A percentile compares a stretch with the other conserved stretches of the same genome.
Evolutionary conservation across 164 flowering plant genomes (phyloP).

Genomic region (Macadamia tetraphylla): DNA sequence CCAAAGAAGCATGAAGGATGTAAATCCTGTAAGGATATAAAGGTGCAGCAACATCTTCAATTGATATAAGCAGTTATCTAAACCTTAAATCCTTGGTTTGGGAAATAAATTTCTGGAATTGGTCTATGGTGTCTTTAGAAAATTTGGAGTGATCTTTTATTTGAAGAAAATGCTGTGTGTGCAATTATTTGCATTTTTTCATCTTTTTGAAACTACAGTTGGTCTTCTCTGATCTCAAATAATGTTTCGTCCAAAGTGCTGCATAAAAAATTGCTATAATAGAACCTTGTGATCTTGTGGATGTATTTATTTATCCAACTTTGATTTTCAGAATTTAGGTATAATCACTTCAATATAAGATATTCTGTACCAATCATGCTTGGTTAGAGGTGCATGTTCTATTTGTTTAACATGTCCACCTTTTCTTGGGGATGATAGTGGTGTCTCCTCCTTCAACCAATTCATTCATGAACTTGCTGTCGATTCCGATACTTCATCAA

Average conservation of each 20-base stretch:
- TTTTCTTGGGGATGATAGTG: slow-evolving; percentile 44
- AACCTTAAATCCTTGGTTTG: too few species aligned
- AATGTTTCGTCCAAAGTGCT: too few species aligned
- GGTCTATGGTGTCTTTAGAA: too few species aligned
- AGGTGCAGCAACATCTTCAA: too few species aligned
- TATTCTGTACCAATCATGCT: neutral
- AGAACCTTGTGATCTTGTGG: neutral
- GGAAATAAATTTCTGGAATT: too few species aligned
- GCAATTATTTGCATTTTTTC: too few species aligned
- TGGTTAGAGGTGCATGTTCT: neutral
- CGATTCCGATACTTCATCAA: slow-evolving; percentile 67
- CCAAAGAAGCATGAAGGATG: too few species aligned
- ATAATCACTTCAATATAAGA: neutral
- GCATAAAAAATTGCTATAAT: neutral
- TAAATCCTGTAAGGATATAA: too few species aligned
- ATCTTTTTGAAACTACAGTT: too few species aligned
- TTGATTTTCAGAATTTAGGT: slow-evolving; percentile 1
- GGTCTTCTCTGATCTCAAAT: neutral
- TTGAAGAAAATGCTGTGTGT: too few species aligned
- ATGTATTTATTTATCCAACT: neutral
- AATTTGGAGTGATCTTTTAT: too few species aligned
- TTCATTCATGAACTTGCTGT: slow-evolving; percentile 83
- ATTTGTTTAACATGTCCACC: slow-evolving; percentile 11
- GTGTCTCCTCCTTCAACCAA: slow-evolving; percentile 95
- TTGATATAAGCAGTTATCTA: too few species aligned